Evolutionary conservation across 805 yeast genomes (phyloP), one percentile per base, ranked within the genome.

Genomic region (Yamadazyma tumulicola): DNA sequence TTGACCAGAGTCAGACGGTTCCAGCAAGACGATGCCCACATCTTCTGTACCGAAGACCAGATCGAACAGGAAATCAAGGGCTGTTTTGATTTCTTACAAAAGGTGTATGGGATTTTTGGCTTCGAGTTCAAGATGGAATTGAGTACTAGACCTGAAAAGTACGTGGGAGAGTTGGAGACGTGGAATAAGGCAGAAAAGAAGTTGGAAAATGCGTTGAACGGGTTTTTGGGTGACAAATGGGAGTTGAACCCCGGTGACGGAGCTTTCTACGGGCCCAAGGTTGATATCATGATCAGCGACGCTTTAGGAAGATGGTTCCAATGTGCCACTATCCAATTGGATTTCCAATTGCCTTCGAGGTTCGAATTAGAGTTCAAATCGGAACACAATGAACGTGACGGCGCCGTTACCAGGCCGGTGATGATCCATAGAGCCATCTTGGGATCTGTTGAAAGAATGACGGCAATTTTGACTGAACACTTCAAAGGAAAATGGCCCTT

Each of bases 401-500:
- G 74, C 45, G 76, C 75, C 43, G 72, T 72, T 49, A 77, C 74
- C 38, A 85, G 95, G 64, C 99, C 99, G 33, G 99, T 93, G 37
- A 93, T 93, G 97, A 91, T 93, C 57, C 99, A 93, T 73, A 85
- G 99, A 69, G 99, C 99, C 48, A 87, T 93, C 48, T 77, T 91
- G 58, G 99, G 99, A 49, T 86, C 96, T 29, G 94, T 93, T 42
- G 99, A 93, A 75, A 85, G 99, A 75, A 89, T 93, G 97, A 85
- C 96, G 45, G 98, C 97, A 45, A 91, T 93, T 52, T 79, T 93
- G 64, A 89, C 95, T 40, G 99, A 93, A 68, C 98, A 93, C 71
- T 93, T 74, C 68, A 96, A 89, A 58, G 99, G 99, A 55, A 93
- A 88, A 63, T 93, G 99, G 99, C 99, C 99, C 56, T 86, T 93